A percentile compares a stretch with the other conserved stretches of the same genome.
phyloP scores from a whole-genome alignment of 2,329 filamentous ascomycete species.

The Talaromyces sp. region DNA sequence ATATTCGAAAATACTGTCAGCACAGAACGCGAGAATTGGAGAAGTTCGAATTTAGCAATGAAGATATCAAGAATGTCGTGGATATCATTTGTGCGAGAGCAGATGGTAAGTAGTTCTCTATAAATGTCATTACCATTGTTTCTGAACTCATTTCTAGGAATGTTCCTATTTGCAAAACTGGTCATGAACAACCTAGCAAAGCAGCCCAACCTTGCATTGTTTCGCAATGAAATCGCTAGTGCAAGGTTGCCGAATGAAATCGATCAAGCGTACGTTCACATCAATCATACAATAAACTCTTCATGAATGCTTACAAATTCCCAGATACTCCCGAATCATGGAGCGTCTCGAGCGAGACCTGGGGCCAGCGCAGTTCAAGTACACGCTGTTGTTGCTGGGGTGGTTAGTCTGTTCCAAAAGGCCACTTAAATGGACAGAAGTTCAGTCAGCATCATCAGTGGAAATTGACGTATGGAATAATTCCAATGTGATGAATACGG shows the following conservation, averaged over 20 bases:
- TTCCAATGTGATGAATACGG: neutral
- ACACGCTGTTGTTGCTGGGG: neutral
- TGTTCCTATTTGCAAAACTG: conserved; percentile 12
- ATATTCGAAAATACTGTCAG: conserved; percentile 9
- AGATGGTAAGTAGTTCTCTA: neutral
- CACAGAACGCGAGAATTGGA: conserved; percentile 8
- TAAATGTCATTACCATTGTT: neutral
- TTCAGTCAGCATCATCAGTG: conserved; percentile 1
- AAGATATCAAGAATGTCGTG: neutral
- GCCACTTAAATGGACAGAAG: conserved; percentile 4
- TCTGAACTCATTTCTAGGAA: conserved; percentile 1
- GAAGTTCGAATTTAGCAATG: conserved; percentile 8
- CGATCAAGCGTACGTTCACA: neutral
- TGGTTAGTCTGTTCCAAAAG: conserved; percentile 7
- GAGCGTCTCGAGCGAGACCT: conserved; percentile 2
- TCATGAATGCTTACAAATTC: neutral
- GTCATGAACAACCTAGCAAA: conserved; percentile 5
- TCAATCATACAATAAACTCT: neutral
- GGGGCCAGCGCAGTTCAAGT: neutral
- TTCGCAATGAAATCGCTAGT: neutral
- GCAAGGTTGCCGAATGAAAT: neutral
- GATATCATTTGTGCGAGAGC: conserved; percentile 7
- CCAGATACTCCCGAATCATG: neutral
- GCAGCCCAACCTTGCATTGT: neutral
- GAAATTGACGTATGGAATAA: neutral